A percentile compares a stretch with the other conserved stretches of the same genome.
Conservation (phyloP, 495 filamentous ascomycete species). For the Margaritispora aquatica region DNA sequence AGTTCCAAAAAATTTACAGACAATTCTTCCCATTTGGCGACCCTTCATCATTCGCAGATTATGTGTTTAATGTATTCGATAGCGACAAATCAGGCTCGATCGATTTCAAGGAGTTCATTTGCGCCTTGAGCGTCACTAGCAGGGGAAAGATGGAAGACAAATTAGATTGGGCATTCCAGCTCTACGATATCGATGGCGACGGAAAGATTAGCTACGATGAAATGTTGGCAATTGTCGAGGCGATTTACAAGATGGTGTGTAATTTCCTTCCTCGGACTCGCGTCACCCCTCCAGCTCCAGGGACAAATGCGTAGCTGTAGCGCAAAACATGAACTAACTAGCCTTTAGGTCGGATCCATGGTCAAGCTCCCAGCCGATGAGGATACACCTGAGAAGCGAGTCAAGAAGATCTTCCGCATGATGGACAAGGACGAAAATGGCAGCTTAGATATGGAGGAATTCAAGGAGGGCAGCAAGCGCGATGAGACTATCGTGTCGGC, state of each 20-base stretch:
- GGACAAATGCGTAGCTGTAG: not conserved
- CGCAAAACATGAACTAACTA: not conserved
- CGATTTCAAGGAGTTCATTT: slow-evolving; percentile 99
- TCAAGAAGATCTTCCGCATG: slow-evolving; percentile 98
- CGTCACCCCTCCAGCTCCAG: too few relatives aligned
- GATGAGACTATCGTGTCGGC: slow-evolving; percentile 99
- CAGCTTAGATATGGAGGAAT: slow-evolving; percentile 78
- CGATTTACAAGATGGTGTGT: slow-evolving; percentile 98
- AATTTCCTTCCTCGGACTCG: not conserved
- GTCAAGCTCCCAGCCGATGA: slow-evolving; percentile 98
- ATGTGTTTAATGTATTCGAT: slow-evolving; percentile 99
- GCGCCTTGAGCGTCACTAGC: slow-evolving; percentile 92
- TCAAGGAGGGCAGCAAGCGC: slow-evolving; percentile 97
- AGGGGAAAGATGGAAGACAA: slow-evolving; percentile 99
- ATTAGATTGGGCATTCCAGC: slow-evolving; percentile 97
- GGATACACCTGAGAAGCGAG: slow-evolving; percentile 97
- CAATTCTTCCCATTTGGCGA: slow-evolving; percentile 99
- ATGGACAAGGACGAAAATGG: slow-evolving; percentile 99
- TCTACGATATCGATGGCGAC: slow-evolving; percentile 98
- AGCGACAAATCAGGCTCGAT: slow-evolving; percentile 94
- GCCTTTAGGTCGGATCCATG: slow-evolving; percentile 88
- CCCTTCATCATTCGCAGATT: slow-evolving; percentile 93
- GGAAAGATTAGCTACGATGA: slow-evolving; percentile 98
- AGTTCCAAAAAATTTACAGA: slow-evolving; percentile 99
- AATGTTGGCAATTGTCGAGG: slow-evolving; percentile 97